These are phyloP conservation scores for Tetrapisispora phaffii DNA, from an alignment of 805 yeast species.

Conservation along the genomic window DNA sequence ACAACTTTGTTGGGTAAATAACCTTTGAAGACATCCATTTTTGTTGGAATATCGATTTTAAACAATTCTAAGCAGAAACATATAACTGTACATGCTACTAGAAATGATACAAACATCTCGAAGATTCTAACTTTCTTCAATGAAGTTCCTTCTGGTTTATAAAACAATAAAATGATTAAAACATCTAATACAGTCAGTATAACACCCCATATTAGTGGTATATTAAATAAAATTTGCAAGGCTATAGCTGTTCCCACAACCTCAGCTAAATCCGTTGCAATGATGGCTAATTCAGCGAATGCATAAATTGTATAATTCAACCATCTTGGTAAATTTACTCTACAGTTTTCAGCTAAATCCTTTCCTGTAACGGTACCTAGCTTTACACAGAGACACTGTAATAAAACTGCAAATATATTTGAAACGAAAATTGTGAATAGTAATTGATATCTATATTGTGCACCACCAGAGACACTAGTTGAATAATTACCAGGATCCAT, in stretches of 20 bases:
- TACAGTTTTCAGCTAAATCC: conserved; percentile 82
- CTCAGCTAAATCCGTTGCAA: conserved; percentile 89
- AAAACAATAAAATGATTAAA: conserved; percentile 64
- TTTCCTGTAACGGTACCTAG: conserved; percentile 89
- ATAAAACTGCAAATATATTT: conserved; percentile 73
- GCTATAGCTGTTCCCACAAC: conserved; percentile 91
- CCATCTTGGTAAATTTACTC: conserved; percentile 57
- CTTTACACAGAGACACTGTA: conserved; percentile 81
- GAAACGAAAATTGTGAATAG: conserved; percentile 74
- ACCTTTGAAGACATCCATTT: conserved; percentile 48
- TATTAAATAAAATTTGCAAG: conserved; percentile 59
- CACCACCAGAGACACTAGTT: conserved; percentile 87
- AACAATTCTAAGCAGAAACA: conserved; percentile 67
- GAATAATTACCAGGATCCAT: conserved; percentile 98
- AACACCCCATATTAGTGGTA: conserved; percentile 71
- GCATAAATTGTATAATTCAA: conserved; percentile 51
- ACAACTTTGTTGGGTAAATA: conserved; percentile 60
- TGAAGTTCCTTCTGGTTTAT: conserved; percentile 64
- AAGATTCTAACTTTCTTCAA: conserved; percentile 66
- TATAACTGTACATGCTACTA: conserved; percentile 63
- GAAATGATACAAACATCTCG: conserved; percentile 60
- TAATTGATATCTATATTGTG: conserved; percentile 68
- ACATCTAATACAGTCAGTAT: conserved; percentile 75
- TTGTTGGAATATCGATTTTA: conserved; percentile 46
- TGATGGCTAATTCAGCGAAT: conserved; percentile 76